These are phyloP conservation scores for Blastomyces gilchristii DNA, from an alignment of 2,329 filamentous ascomycete species.

Conservation along the genomic window DNA sequence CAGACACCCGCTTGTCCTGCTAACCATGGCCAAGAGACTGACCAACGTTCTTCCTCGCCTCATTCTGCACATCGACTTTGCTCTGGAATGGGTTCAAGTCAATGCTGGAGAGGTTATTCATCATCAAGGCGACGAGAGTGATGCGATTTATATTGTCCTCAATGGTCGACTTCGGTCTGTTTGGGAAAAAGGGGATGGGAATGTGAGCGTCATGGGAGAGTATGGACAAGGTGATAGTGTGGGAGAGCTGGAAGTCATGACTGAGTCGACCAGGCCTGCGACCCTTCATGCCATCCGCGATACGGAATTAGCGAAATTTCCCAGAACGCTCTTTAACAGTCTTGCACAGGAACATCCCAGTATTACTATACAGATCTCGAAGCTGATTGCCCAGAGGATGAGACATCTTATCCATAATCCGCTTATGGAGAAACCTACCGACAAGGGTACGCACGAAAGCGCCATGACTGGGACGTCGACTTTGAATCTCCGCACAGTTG, in stretches of 20 bases:
- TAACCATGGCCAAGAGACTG: slow-evolving; percentile 92
- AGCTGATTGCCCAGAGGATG: slow-evolving; percentile 96
- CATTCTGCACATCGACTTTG: slow-evolving; percentile 95
- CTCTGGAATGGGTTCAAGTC: slow-evolving; percentile 95
- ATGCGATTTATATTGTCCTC: slow-evolving; percentile 94
- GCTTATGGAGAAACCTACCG: slow-evolving; percentile 54
- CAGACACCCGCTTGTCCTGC: slow-evolving; percentile 76
- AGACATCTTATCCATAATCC: slow-evolving; percentile 76
- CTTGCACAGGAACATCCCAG: slow-evolving; percentile 92
- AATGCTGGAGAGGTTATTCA: slow-evolving; percentile 91
- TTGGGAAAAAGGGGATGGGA: slow-evolving; percentile 67
- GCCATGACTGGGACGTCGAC: slow-evolving; percentile 59
- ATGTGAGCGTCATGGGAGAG: slow-evolving; percentile 78
- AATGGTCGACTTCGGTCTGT: slow-evolving; percentile 85
- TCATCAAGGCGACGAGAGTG: slow-evolving; percentile 87
- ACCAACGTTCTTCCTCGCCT: slow-evolving; percentile 80
- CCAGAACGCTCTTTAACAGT: slow-evolving; percentile 92
- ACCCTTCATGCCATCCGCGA: slow-evolving; percentile 93
- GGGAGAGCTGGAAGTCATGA: slow-evolving; percentile 92
- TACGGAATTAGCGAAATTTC: slow-evolving; percentile 92
- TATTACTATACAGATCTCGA: slow-evolving; percentile 98
- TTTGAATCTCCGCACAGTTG: slow-evolving; percentile 83
- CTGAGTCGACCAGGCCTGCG: slow-evolving; percentile 79
- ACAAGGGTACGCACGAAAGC: slow-evolving; percentile 46
- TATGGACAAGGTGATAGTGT: slow-evolving; percentile 97